phyloP scores from a whole-genome alignment of 352 stramenopile species.

The Thraustotheca clavata region DNA sequence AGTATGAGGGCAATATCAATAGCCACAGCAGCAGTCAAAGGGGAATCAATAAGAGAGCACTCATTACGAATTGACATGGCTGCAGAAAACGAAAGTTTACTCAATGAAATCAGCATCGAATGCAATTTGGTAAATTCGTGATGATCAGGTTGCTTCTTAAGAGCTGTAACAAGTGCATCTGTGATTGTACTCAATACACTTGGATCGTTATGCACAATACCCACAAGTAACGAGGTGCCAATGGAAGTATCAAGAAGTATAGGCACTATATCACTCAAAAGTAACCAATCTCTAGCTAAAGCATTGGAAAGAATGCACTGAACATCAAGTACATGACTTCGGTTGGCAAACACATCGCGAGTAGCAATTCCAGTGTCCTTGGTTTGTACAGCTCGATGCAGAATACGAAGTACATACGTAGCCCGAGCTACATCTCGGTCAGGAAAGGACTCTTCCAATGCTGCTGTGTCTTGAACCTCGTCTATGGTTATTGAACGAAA shows the following conservation, averaged over 20 bases:
- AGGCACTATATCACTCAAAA: neutral
- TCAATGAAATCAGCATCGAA: neutral
- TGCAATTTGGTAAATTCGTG: neutral
- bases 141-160: constrained; percentile 3
- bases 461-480: neutral
- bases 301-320: constrained; percentile 17
- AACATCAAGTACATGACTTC: constrained; percentile 6
- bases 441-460: neutral
- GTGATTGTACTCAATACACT: neutral
- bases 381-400: neutral
- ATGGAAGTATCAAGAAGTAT: constrained; percentile 16
- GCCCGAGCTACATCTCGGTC: constrained; percentile 4
- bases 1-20: neutral
- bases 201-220: constrained; percentile 15
- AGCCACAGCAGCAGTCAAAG: neutral
- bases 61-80: neutral
- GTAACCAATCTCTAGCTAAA: constrained; percentile 6
- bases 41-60: neutral
- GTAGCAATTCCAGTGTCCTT: neutral
- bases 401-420: neutral
- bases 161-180: neutral
- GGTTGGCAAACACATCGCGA: constrained; percentile 8
- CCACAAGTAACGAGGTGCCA: neutral
- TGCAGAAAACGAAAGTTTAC: neutral
- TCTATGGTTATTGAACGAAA: neutral